These are phyloP conservation scores for Leucocoprinus leucothites DNA, from an alignment of 768 basidiomycete species.

Conservation along the genomic window DNA sequence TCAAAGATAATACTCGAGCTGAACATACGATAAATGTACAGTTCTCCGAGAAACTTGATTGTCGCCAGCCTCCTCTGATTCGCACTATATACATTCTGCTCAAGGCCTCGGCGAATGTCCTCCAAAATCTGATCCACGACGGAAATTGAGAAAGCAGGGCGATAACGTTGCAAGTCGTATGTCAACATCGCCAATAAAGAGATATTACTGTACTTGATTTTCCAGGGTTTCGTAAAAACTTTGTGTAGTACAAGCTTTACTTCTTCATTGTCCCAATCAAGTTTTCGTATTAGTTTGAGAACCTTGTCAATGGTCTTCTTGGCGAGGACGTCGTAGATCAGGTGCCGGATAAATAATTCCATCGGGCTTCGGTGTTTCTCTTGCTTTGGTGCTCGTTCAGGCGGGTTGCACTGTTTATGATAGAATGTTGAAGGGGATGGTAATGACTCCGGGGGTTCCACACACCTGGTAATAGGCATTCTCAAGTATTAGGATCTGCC, in stretches of 20 bases:
- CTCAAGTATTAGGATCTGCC: conserved; percentile 86
- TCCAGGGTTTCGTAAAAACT: conserved; percentile 98
- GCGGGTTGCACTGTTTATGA: conserved; percentile 82
- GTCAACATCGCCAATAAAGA: conserved; percentile 90
- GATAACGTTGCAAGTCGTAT: conserved; percentile 92
- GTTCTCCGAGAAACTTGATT: conserved; percentile 92
- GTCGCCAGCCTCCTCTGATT: conserved; percentile 92
- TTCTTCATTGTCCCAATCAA: conserved; percentile 86
- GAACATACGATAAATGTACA: conserved; percentile 94
- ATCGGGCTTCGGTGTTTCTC: conserved; percentile 83
- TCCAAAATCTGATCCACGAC: conserved; percentile 95
- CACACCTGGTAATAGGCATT: conserved; percentile 96
- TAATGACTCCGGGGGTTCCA: background rate
- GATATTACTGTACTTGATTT: conserved; percentile 90
- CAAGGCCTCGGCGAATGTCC: conserved; percentile 85
- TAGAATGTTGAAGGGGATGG: background rate
- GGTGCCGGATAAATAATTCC: conserved; percentile 92
- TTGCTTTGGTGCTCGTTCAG: conserved; percentile 83
- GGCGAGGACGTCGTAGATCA: conserved; percentile 90
- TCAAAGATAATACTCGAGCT: conserved; percentile 91
- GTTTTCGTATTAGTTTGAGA: conserved; percentile 85
- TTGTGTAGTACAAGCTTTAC: conserved; percentile 71
- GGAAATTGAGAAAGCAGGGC: conserved; percentile 81
- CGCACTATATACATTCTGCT: conserved; percentile 91
- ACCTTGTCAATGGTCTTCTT: conserved; percentile 97